These are phyloP conservation scores for Sclerotiophoma versabilis DNA, from an alignment of 2,329 filamentous ascomycete genomes.

Conservation along the genomic window DNA sequence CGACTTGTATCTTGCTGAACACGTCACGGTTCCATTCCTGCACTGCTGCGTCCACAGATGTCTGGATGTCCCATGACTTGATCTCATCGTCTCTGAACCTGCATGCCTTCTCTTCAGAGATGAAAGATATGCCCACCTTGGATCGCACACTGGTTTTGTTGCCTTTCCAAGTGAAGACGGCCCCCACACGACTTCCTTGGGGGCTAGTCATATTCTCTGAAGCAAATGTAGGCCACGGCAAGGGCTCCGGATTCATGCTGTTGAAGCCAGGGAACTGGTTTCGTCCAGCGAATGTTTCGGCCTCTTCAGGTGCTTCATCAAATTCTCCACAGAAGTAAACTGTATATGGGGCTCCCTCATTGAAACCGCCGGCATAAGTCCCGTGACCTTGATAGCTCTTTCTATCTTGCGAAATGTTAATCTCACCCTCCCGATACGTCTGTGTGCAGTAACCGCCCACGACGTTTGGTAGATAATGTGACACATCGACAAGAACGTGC, in stretches of 20 bases:
- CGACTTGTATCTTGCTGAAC: constrained; percentile 64
- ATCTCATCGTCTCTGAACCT: constrained; percentile 55
- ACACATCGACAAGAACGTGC: constrained; percentile 54
- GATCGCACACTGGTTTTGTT: constrained; percentile 52
- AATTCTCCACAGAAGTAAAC: constrained; percentile 42
- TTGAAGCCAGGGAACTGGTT: constrained; percentile 34
- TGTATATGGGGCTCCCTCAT: constrained; percentile 39
- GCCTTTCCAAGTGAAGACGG: constrained; percentile 56
- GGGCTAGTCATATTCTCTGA: constrained; percentile 49
- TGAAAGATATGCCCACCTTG: constrained; percentile 58
- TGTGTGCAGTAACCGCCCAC: constrained; percentile 31
- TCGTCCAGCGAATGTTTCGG: constrained; percentile 58
- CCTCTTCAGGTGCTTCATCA: constrained; percentile 28
- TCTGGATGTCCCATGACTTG: constrained; percentile 49
- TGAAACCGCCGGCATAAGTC: constrained; percentile 39
- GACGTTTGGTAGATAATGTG: constrained; percentile 48
- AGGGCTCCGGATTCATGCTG: constrained; percentile 16
- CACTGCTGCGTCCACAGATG: constrained; percentile 48
- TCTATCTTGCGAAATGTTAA: constrained; percentile 29
- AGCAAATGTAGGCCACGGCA: constrained; percentile 11
- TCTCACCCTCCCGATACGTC: constrained; percentile 31
- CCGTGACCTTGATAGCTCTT: constrained; percentile 36
- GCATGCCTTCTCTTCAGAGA: constrained; percentile 58
- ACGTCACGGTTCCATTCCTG: constrained; percentile 58
- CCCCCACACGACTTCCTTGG: constrained; percentile 47